Evolutionary conservation across 306 rosid genomes (phyloP).

Genomic region (Arachis stenosperma): DNA sequence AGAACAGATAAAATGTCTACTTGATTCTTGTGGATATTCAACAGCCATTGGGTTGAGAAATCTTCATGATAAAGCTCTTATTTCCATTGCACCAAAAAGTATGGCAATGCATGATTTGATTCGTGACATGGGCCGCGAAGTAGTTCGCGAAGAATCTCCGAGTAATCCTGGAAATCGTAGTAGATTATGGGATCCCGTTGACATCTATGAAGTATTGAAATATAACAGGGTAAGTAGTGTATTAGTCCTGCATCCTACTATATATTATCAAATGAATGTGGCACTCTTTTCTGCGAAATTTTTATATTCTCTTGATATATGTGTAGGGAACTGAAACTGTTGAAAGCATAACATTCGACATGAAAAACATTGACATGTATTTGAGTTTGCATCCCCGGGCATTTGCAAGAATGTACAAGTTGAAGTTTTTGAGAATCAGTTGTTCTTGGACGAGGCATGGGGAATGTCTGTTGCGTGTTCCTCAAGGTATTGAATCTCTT

Average conservation of each 20-base stretch:
- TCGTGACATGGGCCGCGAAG: background rate
- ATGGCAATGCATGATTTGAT: background rate
- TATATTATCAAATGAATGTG: too few species aligned
- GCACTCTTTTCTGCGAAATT: background rate
- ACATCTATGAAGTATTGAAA: background rate
- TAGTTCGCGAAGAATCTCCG: background rate
- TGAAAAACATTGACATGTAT: background rate
- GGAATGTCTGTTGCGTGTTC: too few species aligned
- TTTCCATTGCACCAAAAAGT: background rate
- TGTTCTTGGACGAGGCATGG: too few species aligned
- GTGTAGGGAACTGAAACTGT: background rate
- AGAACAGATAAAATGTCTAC: background rate
- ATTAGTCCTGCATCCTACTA: background rate
- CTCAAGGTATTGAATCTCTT: too few species aligned
- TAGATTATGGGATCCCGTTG: background rate
- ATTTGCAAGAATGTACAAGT: background rate
- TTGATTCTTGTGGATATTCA: background rate
- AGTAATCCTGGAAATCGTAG: background rate
- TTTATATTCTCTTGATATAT: too few species aligned
- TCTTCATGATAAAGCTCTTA: background rate
- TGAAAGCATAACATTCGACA: background rate
- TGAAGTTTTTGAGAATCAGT: background rate
- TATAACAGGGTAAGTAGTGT: background rate
- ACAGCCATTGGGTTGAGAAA: background rate
- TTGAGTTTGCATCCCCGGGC: background rate